phyloP scores from a whole-genome alignment of 2,329 filamentous ascomycete species.

The Aspergillus sp. region DNA sequence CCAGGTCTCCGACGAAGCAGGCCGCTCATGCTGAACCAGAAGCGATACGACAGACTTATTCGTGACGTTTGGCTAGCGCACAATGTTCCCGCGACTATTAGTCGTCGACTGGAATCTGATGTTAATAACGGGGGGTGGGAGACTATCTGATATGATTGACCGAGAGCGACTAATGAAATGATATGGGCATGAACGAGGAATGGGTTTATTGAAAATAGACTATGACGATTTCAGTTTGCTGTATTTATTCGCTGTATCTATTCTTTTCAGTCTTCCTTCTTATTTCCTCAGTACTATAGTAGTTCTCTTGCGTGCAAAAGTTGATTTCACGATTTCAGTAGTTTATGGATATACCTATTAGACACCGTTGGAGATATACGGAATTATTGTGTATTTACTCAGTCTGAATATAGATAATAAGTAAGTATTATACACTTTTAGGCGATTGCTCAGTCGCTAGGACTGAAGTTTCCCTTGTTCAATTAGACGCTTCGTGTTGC shows the following conservation, averaged over 20 bases:
- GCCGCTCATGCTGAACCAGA: constrained; percentile 90
- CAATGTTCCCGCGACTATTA: constrained; percentile 84
- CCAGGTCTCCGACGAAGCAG: constrained; percentile 83
- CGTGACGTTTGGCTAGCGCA: constrained; percentile 84
- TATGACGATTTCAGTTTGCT: background rate
- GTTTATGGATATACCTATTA: background rate
- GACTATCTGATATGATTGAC: constrained; percentile 46
- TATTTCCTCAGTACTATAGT: background rate
- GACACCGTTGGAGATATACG: background rate
- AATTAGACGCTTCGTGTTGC: constrained; percentile 53
- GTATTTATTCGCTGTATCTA: background rate
- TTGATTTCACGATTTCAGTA: background rate
- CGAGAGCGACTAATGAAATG: background rate
- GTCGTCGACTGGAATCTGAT: constrained; percentile 86
- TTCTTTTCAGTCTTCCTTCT: background rate
- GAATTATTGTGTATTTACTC: background rate
- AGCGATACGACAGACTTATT: constrained; percentile 84
- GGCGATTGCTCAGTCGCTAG: background rate
- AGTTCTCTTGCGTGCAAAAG: background rate
- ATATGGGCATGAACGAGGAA: background rate
- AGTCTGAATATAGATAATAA: background rate
- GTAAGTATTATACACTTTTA: background rate
- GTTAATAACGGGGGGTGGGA: constrained; percentile 99
- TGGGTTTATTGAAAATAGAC: background rate
- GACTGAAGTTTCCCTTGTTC: background rate